Base-by-base conservation (phyloP, 2,329 filamentous ascomycete species). In the Aureobasidium sp. region DNA sequence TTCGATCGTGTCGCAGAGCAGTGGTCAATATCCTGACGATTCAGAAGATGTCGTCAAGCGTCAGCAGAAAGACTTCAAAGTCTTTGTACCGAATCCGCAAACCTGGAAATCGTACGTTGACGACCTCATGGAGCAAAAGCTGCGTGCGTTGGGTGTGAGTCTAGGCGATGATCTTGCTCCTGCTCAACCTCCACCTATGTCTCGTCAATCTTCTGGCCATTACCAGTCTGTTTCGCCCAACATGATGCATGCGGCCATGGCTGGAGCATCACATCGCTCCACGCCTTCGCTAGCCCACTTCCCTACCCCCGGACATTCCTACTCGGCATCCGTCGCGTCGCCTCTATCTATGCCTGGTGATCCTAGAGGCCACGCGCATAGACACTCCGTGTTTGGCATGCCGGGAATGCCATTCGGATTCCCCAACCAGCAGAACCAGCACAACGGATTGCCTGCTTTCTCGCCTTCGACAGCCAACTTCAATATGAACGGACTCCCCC, bases 141-240 rank as follows among this genome's bases (percentile, higher is more conserved):
- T 99, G 57, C 86, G 91, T 63, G 92, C 93, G 54, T 80, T 99
- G 60, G 94, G 94, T 65, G 94, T 97, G 13, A 91, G 85, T 19
- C 81, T 89, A 63, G 89, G 85, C 37, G 85, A 87, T 51, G 89
- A 94, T 55, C 83, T 85, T 11, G 75, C 77, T 29, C 75, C 82
- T 62, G 74, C 79, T 57, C 77, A 81, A 4, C 75, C 79, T 43
- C 84, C 84, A 3, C 29, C 55, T 3, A 80, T 87, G 65, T 93
- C 90, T 15, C 79, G 87, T 61, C 87, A 88, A 67, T 78, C 84
- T 23, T 91, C 90, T 9, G 84, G 83, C 46, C 86, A 89, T 65
- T 89, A 90, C 69, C 87, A 89, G 5, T 81, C 86, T 5, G 91
- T 93, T 69, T 95, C 92, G 23, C 91, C 93, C 10, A 60, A 60